Conservation (phyloP, 768 basidiomycete genomes). For the Galerina sulciceps region DNA sequence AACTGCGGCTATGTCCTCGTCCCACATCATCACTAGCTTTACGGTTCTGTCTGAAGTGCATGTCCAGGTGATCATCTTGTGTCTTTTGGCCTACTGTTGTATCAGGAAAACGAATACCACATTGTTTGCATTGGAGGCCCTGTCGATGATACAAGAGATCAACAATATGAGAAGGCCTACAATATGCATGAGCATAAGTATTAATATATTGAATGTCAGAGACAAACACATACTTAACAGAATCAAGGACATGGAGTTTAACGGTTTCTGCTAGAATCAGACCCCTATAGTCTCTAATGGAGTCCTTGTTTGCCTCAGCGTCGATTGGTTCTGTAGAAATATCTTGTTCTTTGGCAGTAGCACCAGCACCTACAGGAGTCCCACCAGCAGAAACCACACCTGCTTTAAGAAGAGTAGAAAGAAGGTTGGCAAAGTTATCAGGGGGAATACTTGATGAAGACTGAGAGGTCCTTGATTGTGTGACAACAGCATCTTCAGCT, state of each 20-base stretch:
- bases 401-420: conserved; percentile 76
- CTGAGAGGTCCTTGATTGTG: not conserved
- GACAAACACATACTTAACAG: conserved; percentile 59
- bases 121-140: conserved; percentile 89
- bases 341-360: conserved; percentile 43
- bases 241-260: conserved; percentile 68
- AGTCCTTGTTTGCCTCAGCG: conserved; percentile 48
- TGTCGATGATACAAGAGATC: conserved; percentile 77
- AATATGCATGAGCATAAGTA: not conserved
- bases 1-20: conserved; percentile 87
- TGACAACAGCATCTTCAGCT: conserved; percentile 3
- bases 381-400: conserved; percentile 67
- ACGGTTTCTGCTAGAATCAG: conserved; percentile 63
- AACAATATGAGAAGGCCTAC: conserved; percentile 50
- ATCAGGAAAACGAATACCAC: conserved; percentile 86
- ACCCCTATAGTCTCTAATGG: conserved; percentile 60
- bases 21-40: conserved; percentile 79
- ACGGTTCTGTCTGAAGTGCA: conserved; percentile 94
- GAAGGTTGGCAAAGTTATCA: conserved; percentile 58
- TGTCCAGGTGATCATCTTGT: conserved; percentile 90
- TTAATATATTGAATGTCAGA: not conserved
- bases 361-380: conserved; percentile 55
- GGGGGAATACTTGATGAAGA: conserved; percentile 26
- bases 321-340: conserved; percentile 20
- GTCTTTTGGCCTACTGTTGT: conserved; percentile 70